Base-by-base conservation (phyloP, 2,329 filamentous ascomycete genomes). In the Neofusicoccum parvum region DNA sequence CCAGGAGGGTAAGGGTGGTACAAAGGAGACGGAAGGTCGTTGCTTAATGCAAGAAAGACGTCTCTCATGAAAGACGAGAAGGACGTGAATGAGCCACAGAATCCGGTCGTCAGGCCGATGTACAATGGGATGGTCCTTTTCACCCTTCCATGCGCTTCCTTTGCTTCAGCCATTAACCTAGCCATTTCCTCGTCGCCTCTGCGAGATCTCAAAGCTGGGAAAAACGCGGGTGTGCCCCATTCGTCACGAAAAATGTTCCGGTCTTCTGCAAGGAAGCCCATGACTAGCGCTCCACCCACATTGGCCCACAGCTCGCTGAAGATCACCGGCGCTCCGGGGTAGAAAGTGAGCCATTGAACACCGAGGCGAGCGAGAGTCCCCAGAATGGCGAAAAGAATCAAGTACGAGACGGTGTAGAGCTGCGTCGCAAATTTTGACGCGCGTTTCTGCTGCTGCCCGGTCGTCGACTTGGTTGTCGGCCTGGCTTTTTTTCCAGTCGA, bases 71-170 rank as follows among this genome's bases (percentile, higher is more conserved):
- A 96, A 20, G 89, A 88, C 0, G 93, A 96, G 78, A 97, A 97
- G 10, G 90, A 94, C 0, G 94, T 97, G 72, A 95, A 92, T 69
- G 91, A 94, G 68, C 94, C 92, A 72, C 92, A 96, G 76, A 95
- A 95, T 11, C 91, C 94, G 0, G 91, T 96, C 0, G 92, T 87
- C 5, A 97, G 86, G 59, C 91, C 94, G 66, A 96, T 90, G 74
- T 96, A 97, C 0, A 97, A 82, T 0, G 94, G 94, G 34, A 96
- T 90, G 0, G 91, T 91, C 80, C 96, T 96, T 75, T 97, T 97
- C 32, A 76, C 83, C 72, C 89, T 81, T 6, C 67, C 69, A 51
- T 80, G 76, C 17, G 54, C 45, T 1, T 15, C 17, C 10, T 59
- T 50, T n/a, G 56, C 48, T 12, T 53, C 64, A 81, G 79, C 6